phyloP scores from a whole-genome alignment of 352 stramenopile species.

The Phytophthora meadii region DNA sequence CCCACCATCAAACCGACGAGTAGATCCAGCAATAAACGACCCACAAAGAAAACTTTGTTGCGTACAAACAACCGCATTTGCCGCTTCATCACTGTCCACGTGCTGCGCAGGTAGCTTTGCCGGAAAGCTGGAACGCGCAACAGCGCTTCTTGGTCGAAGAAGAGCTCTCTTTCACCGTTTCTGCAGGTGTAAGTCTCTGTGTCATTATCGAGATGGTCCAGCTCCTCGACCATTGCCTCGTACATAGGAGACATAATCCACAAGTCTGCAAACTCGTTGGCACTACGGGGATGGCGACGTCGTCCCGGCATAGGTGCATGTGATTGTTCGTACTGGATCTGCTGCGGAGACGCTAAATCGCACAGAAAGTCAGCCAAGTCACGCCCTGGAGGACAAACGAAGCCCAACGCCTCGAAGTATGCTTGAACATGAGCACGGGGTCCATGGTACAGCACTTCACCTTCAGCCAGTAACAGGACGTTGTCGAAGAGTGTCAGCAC shows the following conservation, averaged over 20 bases:
- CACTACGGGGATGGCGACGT: slow-evolving; percentile 39
- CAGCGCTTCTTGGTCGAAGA: slow-evolving; percentile 46
- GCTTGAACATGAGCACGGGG: slow-evolving; percentile 58
- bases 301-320: slow-evolving; percentile 33
- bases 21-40: slow-evolving; percentile 42
- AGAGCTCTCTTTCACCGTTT: slow-evolving; percentile 34
- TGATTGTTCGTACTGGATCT: slow-evolving; percentile 43
- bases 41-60: slow-evolving; percentile 46
- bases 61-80: slow-evolving; percentile 48
- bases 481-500: slow-evolving; percentile 94
- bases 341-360: slow-evolving; percentile 49
- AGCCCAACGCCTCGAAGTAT: slow-evolving; percentile 87
- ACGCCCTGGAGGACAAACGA: slow-evolving; percentile 49
- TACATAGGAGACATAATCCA: slow-evolving; percentile 57
- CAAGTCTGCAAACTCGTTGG: slow-evolving; percentile 49
- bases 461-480: slow-evolving; percentile 88
- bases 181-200: slow-evolving; percentile 26
- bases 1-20: slow-evolving; percentile 51
- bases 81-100: slow-evolving; percentile 44
- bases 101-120: slow-evolving; percentile 40
- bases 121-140: slow-evolving; percentile 47
- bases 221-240: slow-evolving; percentile 44
- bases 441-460: slow-evolving; percentile 89
- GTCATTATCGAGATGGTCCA: slow-evolving; percentile 39
- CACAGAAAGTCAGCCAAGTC: slow-evolving; percentile 59